Conservation (phyloP, 75 land plant species). For the Pinus albicaulis region DNA sequence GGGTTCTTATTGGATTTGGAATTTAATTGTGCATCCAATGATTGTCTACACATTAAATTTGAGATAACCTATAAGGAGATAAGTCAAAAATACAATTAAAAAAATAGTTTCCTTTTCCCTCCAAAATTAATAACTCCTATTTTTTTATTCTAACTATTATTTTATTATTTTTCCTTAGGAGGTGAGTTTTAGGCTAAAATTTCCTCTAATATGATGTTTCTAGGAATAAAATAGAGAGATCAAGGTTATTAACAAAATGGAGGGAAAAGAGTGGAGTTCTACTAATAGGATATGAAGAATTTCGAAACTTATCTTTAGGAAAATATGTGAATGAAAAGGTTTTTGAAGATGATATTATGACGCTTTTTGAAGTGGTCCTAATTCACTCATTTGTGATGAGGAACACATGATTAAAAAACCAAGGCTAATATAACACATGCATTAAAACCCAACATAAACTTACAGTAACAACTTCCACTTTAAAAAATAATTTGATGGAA, state of each 20-base stretch:
- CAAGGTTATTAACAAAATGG: slow-evolving; percentile 68
- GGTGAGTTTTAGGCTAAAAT: too few species aligned
- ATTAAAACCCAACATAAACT: slow-evolving; percentile 88
- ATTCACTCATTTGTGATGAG: slow-evolving; percentile 95
- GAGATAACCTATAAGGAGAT: too few species aligned
- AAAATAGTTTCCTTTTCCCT: too few species aligned
- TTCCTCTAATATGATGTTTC: too few species aligned
- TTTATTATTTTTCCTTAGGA: too few species aligned
- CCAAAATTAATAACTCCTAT: too few species aligned
- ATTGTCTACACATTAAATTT: too few species aligned
- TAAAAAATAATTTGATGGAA: slow-evolving; percentile 98
- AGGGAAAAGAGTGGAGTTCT: slow-evolving; percentile 81
- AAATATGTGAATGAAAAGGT: slow-evolving; percentile 65
- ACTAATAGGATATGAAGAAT: slow-evolving; percentile 88
- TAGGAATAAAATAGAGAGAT: slow-evolving; percentile 69
- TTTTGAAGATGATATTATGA: slow-evolving; percentile 38
- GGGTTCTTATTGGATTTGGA: too few species aligned
- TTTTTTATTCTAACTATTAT: too few species aligned
- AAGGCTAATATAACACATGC: slow-evolving; percentile 90
- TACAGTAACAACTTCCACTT: slow-evolving; percentile 96
- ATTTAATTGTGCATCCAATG: too few species aligned
- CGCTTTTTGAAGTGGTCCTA: slow-evolving; percentile 78
- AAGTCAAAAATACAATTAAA: too few species aligned
- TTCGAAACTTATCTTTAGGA: slow-evolving; percentile 76
- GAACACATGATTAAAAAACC: slow-evolving; percentile 71